Percentiles rank a stretch among this genome's conserved stretches.
Conservation (phyloP, 441 rosid genomes). For the Syzygium malaccense region DNA sequence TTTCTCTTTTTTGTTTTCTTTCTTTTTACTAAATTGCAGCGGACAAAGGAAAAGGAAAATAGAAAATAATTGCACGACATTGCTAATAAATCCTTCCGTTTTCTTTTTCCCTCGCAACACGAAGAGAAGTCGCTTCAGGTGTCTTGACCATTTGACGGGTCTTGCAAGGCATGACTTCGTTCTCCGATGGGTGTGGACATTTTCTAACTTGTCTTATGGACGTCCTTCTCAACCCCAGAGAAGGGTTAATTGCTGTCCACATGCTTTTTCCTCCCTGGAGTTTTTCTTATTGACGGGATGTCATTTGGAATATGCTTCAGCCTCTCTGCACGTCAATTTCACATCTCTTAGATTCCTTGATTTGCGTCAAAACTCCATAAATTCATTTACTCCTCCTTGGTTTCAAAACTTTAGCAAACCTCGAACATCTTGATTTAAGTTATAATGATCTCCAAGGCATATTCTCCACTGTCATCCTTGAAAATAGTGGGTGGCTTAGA, state of each 20-base stretch:
- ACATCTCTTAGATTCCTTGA: background rate
- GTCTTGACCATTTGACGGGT: background rate
- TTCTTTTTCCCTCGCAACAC: background rate
- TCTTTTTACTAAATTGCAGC: background rate
- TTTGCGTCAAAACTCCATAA: background rate
- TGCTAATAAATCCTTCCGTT: background rate
- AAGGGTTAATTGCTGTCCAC: background rate
- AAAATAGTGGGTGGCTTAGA: background rate
- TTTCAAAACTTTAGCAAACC: background rate
- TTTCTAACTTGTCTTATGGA: background rate
- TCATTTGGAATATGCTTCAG: background rate
- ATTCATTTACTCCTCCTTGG: background rate
- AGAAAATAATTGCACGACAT: background rate
- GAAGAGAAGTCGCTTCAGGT: background rate
- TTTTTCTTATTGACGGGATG: fast-evolving
- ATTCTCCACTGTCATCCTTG: background rate
- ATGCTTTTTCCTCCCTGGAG: background rate
- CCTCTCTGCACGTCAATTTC: background rate
- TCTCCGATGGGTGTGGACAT: background rate
- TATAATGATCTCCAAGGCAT: background rate
- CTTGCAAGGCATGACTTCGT: background rate
- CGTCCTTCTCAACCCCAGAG: background rate
- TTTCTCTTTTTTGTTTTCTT: too few species aligned
- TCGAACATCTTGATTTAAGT: background rate
- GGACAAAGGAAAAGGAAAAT: background rate